Conservation (phyloP, 805 yeast genomes). For the Torulaspora franciscae region DNA sequence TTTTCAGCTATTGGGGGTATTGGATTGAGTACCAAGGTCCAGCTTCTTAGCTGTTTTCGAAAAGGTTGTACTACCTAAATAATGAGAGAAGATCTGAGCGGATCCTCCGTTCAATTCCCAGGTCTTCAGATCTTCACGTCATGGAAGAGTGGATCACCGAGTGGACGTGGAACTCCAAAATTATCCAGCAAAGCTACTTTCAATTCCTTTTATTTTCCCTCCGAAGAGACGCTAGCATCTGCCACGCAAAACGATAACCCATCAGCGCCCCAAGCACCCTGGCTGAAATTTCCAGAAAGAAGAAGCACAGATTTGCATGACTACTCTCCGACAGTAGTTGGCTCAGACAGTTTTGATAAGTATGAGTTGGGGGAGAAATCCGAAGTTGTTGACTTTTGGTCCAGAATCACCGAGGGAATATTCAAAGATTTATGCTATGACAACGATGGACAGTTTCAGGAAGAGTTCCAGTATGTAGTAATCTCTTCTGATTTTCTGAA, state of each 20-base stretch:
- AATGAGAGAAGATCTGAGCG: slow-evolving; percentile 8
- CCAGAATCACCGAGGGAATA: slow-evolving; percentile 8
- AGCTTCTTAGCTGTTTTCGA: neutral
- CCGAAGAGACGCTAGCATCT: slow-evolving; percentile 7
- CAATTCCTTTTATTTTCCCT: slow-evolving; percentile 1
- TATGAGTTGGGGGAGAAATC: neutral
- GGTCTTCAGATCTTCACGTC: slow-evolving; percentile 18
- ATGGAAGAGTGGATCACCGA: slow-evolving; percentile 5
- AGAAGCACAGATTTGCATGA: slow-evolving; percentile 19
- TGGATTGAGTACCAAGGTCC: neutral
- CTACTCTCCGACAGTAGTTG: slow-evolving; percentile 28
- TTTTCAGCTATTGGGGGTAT: neutral
- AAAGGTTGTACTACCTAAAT: neutral
- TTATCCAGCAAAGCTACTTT: neutral
- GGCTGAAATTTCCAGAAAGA: slow-evolving; percentile 7
- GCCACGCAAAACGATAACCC: neutral
- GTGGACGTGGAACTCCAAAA: neutral
- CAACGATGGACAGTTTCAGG: slow-evolving; percentile 36
- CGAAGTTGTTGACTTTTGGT: slow-evolving; percentile 3
- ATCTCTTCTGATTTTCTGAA: slow-evolving; percentile 47
- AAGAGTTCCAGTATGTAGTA: slow-evolving; percentile 48
- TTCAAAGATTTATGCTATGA: slow-evolving; percentile 14
- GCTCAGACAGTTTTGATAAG: slow-evolving; percentile 15
- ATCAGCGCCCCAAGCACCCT: neutral
- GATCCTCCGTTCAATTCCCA: slow-evolving; percentile 7